phyloP scores from a whole-genome alignment of 108 stramenopile genomes.

The Fragilariopsis cylindrus region DNA sequence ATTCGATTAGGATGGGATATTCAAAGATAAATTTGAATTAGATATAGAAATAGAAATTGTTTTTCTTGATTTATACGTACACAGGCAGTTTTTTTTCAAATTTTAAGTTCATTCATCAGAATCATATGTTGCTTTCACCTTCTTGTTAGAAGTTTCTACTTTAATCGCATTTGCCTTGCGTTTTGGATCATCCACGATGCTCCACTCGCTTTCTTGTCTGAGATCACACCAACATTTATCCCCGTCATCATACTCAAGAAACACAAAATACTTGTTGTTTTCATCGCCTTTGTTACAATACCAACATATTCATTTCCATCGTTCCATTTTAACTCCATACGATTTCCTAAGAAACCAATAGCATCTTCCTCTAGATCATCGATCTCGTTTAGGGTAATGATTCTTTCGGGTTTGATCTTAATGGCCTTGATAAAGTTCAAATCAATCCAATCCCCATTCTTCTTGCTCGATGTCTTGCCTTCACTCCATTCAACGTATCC shows the following conservation, averaged over 20 bases:
- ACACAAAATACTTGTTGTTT: conserved; percentile 10
- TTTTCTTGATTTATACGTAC: conserved; percentile 9
- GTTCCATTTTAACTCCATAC: conserved; percentile 6
- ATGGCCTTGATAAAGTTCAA: conserved; percentile 17
- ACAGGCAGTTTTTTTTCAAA: neutral
- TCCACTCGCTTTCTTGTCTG: conserved; percentile 7
- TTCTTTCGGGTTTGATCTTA: neutral
- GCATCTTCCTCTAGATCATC: neutral
- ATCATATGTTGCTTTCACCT: neutral
- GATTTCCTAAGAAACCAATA: conserved; percentile 9
- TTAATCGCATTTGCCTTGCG: neutral
- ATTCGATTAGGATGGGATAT: conserved; percentile 33
- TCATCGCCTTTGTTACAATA: neutral
- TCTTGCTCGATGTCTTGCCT: neutral
- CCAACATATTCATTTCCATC: conserved; percentile 9
- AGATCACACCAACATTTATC: conserved; percentile 21
- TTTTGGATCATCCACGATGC: neutral
- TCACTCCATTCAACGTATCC: conserved; percentile 2
- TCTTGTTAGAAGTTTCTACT: neutral
- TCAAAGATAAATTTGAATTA: conserved; percentile 16
- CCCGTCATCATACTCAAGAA: conserved; percentile 16
- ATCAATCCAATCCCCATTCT: conserved; percentile 4
- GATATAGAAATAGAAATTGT: neutral
- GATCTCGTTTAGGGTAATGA: neutral
- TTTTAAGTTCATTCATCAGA: too few species aligned